Base-by-base conservation (phyloP, 2,329 filamentous ascomycete genomes). In the Pseudocercospora musae region DNA sequence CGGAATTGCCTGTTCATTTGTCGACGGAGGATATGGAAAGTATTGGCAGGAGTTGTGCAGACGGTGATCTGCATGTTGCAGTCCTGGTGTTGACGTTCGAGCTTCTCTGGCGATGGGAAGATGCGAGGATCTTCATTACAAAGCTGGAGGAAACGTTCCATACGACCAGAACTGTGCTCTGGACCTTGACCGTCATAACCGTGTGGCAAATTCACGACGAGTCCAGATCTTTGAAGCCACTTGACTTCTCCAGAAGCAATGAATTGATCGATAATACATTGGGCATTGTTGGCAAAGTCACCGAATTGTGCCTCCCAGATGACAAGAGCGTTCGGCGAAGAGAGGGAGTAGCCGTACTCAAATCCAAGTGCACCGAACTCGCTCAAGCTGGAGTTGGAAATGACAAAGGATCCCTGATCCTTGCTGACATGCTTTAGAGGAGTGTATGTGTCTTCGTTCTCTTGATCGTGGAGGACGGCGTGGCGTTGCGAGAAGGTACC, bases 291-390 rank as follows among this genome's bases (percentile, higher is more conserved):
- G 84, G 95, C 95, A 74, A 99, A 99, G 80, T 99, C 95, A 84
- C 95, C 95, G 74, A 99, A 99, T 79, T 99, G 95, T 40, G 95
- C 95, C 81, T 99, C 95, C 95, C 95, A 99, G 88, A 99, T 96
- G 71, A 99, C 94, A 25, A 99, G 87, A 40, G 95, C 94, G 76
- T 97, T 96, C 62, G 95, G 95, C 29, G 95, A 98, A 27, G 93
- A 96, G 64, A 99, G 82, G 2, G 95, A 99, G 83, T 99, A 99
- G 64, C 95, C 95, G 74, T 99, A 99, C 80, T 99, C 95, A 77
- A 99, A 99, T 58, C 95, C 95, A 66, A 99, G 90, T 65, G 82
- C 84, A 77, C 87, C 87, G 69, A 85, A 89, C 76, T 89, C 87
- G 70, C 85, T 88, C 68, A 89, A 85, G 11, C 94, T 98, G 27